A percentile compares a stretch with the other conserved stretches of the same genome.
phyloP scores from a whole-genome alignment of 805 yeast species.

The Nakazawaea pomicola region DNA sequence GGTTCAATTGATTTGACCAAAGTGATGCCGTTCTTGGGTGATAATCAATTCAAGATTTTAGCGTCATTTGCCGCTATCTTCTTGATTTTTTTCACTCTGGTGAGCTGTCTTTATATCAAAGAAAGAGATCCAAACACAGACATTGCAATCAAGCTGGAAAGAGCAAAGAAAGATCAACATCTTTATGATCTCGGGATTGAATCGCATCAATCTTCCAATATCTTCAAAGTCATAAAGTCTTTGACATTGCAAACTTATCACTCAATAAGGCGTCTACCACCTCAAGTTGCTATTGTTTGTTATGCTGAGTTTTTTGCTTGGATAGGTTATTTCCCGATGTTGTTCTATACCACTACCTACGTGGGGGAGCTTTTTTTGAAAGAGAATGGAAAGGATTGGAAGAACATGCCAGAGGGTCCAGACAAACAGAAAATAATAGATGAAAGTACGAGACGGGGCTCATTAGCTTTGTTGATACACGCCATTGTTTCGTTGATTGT shows the following conservation, averaged over 20 bases:
- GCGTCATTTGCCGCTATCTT: constrained; percentile 36
- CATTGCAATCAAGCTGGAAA: constrained; percentile 31
- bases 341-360: constrained; percentile 61
- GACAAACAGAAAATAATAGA: constrained; percentile 31
- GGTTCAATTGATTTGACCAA: constrained; percentile 42
- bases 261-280: constrained; percentile 37
- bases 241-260: constrained; percentile 29
- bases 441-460: constrained; percentile 45
- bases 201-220: constrained; percentile 13
- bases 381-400: constrained; percentile 35
- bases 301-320: constrained; percentile 59
- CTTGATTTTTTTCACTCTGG: constrained; percentile 33
- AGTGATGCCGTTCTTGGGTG: constrained; percentile 35
- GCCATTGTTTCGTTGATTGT: constrained; percentile 41
- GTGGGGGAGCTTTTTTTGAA: constrained; percentile 53
- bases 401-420: constrained; percentile 32
- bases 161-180: constrained; percentile 27
- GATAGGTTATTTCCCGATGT: constrained; percentile 64
- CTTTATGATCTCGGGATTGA: constrained; percentile 32
- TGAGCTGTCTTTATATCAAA: constrained; percentile 35
- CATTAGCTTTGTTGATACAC: constrained; percentile 44
- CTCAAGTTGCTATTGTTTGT: constrained; percentile 47
- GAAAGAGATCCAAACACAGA: constrained; percentile 48
- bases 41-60: constrained; percentile 47
- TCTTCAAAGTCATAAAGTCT: constrained; percentile 19